Base-by-base conservation (phyloP, 2,329 filamentous ascomycete species). In the Orbilia quercus region DNA sequence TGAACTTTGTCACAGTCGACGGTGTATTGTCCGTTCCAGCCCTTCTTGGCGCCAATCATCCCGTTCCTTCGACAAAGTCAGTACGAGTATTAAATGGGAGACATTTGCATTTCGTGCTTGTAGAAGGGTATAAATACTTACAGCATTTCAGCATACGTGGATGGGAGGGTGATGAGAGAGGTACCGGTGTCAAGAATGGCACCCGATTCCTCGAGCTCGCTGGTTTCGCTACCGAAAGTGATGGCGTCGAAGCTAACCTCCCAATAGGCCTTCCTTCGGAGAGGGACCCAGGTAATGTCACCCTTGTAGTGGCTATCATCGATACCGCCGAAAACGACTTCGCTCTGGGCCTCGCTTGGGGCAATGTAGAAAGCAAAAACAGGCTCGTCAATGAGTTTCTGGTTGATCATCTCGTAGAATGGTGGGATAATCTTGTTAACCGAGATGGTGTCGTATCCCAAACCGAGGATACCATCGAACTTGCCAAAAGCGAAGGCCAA, bases 211-310 rank as follows among this genome's bases (percentile, higher is more conserved):
- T 97, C 85, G 76, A 98, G 89, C 82, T 96, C 90, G 74, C 93
- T 93, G 77, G 88, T 89, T 80, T 91, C 87, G 59, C 93, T 86
- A 78, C 95, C 96, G 76, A 97, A 92, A 64, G 90, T 88, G 83
- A 99, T 95, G 76, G 92, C 86, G 79, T 98, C 90, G 75, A 99
- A 89, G 79, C 98, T 93, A 64, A 99, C 94, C 86, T 99, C 95
- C 95, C 95, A 99, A 87, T 99, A 99, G 54, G 95, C 95, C 90
- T 98, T 98, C 81, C 95, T 91, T 82, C 95, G 91, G 78, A 99
- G 88, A 63, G 95, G 95, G 77, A 99, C 92, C 82, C 92, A 96
- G 81, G 89, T 91, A 79, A 99, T 87, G 82, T 98, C 89, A 79
- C 95, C 95, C 40, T 86, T 89, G 82, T 87, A 90, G 85, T 95